Conservation (phyloP, 179 eudicot species). For the Patellifolia procumbens region DNA sequence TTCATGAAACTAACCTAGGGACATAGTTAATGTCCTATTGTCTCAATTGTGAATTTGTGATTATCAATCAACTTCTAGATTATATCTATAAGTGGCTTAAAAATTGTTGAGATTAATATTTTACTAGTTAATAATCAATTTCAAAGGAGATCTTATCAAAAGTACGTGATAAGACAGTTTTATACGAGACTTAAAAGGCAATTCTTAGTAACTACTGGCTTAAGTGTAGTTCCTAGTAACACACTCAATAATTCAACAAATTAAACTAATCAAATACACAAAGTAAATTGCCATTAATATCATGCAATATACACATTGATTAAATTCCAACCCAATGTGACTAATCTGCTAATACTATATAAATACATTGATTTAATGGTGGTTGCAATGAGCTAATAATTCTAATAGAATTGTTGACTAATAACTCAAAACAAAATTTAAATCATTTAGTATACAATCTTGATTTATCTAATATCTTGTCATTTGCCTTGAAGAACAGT, state of each 20-base stretch:
- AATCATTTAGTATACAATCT: background rate
- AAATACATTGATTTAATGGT: background rate
- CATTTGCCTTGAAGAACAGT: constrained; percentile 38
- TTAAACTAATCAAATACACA: background rate
- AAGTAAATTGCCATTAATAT: background rate
- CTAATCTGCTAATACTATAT: background rate
- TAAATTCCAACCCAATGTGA: background rate
- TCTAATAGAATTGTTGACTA: too few species aligned
- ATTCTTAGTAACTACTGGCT: too few species aligned
- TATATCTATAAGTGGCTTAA: background rate
- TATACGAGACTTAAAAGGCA: too few species aligned
- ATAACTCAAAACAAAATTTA: background rate
- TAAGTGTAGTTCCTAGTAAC: background rate
- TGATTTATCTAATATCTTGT: background rate
- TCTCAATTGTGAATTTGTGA: background rate
- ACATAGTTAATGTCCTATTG: background rate
- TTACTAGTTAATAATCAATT: background rate
- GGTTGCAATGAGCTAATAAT: background rate
- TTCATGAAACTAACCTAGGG: background rate
- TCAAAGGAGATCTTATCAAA: too few species aligned
- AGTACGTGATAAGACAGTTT: too few species aligned
- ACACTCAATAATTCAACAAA: background rate
- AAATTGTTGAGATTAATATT: background rate
- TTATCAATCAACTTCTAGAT: background rate
- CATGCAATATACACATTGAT: background rate